Evolutionary conservation across 352 stramenopile genomes (phyloP), one percentile per base, ranked within the genome.

Genomic region (Hyphochytrium catenoides): DNA sequence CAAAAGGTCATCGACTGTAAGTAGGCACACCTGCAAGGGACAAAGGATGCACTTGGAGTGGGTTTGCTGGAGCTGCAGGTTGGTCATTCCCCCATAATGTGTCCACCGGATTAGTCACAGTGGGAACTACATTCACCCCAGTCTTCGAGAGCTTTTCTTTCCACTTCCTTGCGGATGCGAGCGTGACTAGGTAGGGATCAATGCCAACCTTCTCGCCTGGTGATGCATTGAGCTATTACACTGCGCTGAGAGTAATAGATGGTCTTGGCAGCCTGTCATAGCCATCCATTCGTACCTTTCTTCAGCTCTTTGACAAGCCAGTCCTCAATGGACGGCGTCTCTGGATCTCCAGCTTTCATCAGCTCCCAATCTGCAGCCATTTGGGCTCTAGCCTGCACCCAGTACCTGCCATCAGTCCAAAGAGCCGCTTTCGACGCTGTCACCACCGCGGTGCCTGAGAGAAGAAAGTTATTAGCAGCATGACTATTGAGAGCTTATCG

Each of bases 331-430:
- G 74, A 86, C 2, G 72, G 75, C 14, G 95, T 76, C 8, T 70
- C 83, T 16, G 69, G 61, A 44, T 93, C 61, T 27, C 89, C 82
- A 16, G 60, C 52, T 52, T 92, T 95, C 79, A 97, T 95, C 19
- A 99, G 62, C 47, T 59, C 88, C 83, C 84, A 95, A 6, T 77
- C 68, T 7, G 57, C 52, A 44, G 81, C 78, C 16, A 99, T 51
- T 52, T 95, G 55, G 31, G 93, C 54, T 34, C 75, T 63, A 9
- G 91, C 92, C 60, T 99, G 91, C 29, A 95, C 55, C 47, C 91
- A 97, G 47, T 98, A 99, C 27, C 92, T 64, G 0, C 86, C 90
- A 46, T 98, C 91, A 4, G 91, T 98, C 90, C 90, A 99, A 30
- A 98, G 62, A 32, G 93, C 52, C 20, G 81, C 83, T 44, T 89